Base-by-base conservation (phyloP, 768 basidiomycete species). In the Amylocystis lapponica region DNA sequence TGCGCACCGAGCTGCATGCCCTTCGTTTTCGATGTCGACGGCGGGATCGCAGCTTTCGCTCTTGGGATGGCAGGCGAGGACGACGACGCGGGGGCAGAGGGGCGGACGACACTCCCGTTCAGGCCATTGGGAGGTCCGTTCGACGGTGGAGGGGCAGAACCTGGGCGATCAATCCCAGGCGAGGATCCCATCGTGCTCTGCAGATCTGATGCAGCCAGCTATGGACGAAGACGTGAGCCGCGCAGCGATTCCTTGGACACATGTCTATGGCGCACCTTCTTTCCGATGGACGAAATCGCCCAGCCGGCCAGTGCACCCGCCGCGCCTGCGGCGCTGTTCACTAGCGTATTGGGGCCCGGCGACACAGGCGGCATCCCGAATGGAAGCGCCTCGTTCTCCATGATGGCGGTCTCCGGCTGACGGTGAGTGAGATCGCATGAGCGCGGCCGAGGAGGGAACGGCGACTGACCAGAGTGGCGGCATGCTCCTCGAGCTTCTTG, bases 251-350 rank as follows among this genome's bases (percentile, higher is more conserved):
- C 16, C 16, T 17, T 13, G 8, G 25, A 13, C 43, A 19, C 21
- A 39, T 4, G 16, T 8, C 17, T 35, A 11, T 4, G 14, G 42
- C 66, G 23, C 41, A 86, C 87, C 71, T 86, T 87, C 66, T 81
- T 93, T 21, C 86, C 82, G 0, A 97, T 56, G 0, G 87, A 92
- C 4, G 91, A 86, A 32, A 97, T 90, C 2, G 95, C 95, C 95
- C 95, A 98, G 5, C 93, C 91, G 12, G 95, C 94, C 3, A 99
- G 67, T 14, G 83, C 86, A 7, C 88, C 85, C 14, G 94, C 95
- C 2, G 93, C 94, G 0, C 92, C 93, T 0, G 92, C 83, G 0
- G 95, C 92, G 4, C 82, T 82, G 52, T 83, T 91, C 13, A 89
- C 89, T 2, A 96, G 65, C 10, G 72, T 78, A 9, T 53, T 69